A percentile compares a stretch with the other conserved stretches of the same genome.
Evolutionary conservation across 2,329 filamentous ascomycete species (phyloP).

Genomic region (Talaromyces verruculosus): DNA sequence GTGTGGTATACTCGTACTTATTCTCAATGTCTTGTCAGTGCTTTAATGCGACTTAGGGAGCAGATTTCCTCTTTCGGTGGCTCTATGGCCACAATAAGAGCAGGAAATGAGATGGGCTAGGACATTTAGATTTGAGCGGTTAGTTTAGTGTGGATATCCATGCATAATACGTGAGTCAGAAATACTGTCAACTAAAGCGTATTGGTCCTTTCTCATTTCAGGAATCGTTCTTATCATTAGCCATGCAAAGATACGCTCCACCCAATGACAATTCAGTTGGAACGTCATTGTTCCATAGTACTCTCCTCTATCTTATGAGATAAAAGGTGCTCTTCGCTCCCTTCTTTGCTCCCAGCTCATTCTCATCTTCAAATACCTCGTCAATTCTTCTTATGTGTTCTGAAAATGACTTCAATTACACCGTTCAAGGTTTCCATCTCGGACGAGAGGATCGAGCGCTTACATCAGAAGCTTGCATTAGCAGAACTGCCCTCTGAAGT

Average conservation of each 20-base stretch:
- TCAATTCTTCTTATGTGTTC: not conserved
- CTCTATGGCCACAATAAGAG: not conserved
- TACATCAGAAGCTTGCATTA: slow-evolving; percentile 17
- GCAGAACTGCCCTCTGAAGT: slow-evolving; percentile 11
- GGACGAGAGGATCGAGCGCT: slow-evolving; percentile 6
- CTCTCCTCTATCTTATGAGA: not conserved
- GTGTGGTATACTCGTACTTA: not conserved
- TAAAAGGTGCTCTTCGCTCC: not conserved
- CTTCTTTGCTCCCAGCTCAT: not conserved
- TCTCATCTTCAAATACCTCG: not conserved
- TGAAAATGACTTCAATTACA: not conserved
- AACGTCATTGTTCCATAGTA: not conserved
- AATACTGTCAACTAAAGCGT: not conserved
- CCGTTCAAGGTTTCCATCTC: slow-evolving; percentile 12
- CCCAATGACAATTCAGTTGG: not conserved
- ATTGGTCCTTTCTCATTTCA: not conserved
- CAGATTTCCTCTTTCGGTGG: not conserved
- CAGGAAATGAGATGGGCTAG: not conserved
- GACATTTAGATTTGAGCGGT: not conserved
- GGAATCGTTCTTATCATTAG: not conserved
- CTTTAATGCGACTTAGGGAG: not conserved
- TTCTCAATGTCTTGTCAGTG: not conserved
- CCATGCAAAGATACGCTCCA: not conserved
- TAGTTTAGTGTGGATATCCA: not conserved
- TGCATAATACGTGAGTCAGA: not conserved